phyloP scores from a whole-genome alignment of 78 protist species.

The Anaeramoeba flamelloides region DNA sequence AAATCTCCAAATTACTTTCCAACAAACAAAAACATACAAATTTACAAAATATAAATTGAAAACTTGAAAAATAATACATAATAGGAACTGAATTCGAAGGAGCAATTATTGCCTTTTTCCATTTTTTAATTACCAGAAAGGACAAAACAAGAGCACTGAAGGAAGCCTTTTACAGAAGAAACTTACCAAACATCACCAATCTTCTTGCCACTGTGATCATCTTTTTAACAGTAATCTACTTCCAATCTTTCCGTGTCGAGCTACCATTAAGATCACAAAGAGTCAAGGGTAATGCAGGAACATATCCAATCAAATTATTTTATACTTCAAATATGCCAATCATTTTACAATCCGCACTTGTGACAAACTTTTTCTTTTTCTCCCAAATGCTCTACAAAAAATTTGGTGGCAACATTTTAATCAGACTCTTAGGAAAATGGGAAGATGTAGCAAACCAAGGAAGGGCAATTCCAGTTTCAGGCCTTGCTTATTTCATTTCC shows the following conservation, averaged over 20 bases:
- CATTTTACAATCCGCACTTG: conserved; percentile 92
- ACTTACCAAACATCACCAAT: conserved; percentile 95
- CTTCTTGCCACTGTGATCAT: conserved; percentile 89
- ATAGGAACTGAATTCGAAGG: conserved; percentile 95
- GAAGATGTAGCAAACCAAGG: conserved; percentile 6
- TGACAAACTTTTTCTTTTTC: conserved; percentile 83
- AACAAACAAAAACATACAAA: too few species aligned
- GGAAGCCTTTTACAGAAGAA: conserved; percentile 93
- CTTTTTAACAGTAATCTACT: conserved; percentile 90
- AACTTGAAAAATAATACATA: too few species aligned
- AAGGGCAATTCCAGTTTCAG: conserved; percentile 65
- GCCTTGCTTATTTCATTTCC: conserved; percentile 91
- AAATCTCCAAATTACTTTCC: too few species aligned
- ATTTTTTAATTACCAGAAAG: conserved; percentile 57
- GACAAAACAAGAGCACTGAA: conserved; percentile 85
- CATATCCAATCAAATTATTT: conserved; percentile 97
- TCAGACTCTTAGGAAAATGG: conserved; percentile 92
- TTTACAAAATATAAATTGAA: too few species aligned
- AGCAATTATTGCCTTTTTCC: conserved; percentile 94
- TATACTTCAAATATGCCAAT: conserved; percentile 99
- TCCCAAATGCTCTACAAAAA: conserved; percentile 86
- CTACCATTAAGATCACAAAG: conserved; percentile 64
- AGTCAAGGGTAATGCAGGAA: too few species aligned
- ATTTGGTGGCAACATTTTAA: conserved; percentile 62
- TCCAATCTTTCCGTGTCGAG: conserved; percentile 95